Base-by-base conservation (phyloP, 331 rosid species). In the Quercus phellos region DNA sequence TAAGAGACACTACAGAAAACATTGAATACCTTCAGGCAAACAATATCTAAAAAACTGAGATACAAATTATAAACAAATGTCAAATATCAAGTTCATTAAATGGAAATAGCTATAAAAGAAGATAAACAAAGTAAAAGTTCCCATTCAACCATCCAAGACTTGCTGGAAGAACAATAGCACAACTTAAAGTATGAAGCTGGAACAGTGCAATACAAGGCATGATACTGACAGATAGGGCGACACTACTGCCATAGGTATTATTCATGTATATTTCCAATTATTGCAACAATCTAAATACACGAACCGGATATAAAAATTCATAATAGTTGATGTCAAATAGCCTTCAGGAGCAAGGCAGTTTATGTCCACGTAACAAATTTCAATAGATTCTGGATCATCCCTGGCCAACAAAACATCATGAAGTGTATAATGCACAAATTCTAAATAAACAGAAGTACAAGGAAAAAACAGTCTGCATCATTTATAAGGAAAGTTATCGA, bases 271-370 rank as follows among this genome's bases (percentile, higher is more conserved):
- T 18, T 66, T 46, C 71, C 50, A 32, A 66, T 66, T 21, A 27
- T n/a, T 30, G 30, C 72, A 76, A n/a, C 50, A 66, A 42, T 58
- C 51, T 11, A 38, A 72, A 46, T 70, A 51, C 72, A 79, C 84
- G 78, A 86, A 94, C 99, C 93, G 89, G 68, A 94, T 90, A 82
- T 90, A 94, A 77, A 94, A 94, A 85, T 92, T 92, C 97, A 92
- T 94, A 10, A 92, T 92, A 75, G 93, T 88, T 70, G 99, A 94
- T 79, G 95, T 85, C 84, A 94, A 87, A 86, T 83, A 94, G 80
- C 90, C 81, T 85, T 78, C 83, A 29, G 99, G 94, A 53, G 85
- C 90, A 84, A 92, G 99, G 87, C 98, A 94, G 59, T 83, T 75
- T 56, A 86, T 79, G 85, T 94, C 98, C 4, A 67, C 58, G 79